Conservation (phyloP, 768 basidiomycete species). For the Pulveroboletus sp. region DNA sequence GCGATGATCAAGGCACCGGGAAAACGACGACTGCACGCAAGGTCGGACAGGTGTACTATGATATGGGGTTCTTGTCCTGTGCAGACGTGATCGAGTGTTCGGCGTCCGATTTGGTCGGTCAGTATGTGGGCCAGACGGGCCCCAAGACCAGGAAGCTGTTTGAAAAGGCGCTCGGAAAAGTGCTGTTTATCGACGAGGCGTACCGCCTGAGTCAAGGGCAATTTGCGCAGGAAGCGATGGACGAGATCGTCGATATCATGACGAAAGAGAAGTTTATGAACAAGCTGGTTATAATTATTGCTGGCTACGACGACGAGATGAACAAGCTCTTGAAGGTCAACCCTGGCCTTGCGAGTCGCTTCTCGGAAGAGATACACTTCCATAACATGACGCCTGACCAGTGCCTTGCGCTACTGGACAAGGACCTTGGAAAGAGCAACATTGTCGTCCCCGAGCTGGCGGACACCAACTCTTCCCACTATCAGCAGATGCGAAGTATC, state of each 20-base stretch:
- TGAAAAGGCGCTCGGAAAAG: conserved; percentile 61
- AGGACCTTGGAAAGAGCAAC: conserved; percentile 20
- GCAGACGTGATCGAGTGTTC: conserved; percentile 65
- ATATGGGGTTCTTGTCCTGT: conserved; percentile 53
- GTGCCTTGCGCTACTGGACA: conserved; percentile 47
- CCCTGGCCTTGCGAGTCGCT: conserved; percentile 61
- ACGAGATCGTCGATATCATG: conserved; percentile 61
- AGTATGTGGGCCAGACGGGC: conserved; percentile 69
- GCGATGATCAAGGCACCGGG: conserved; percentile 44
- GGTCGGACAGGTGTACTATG: conserved; percentile 57
- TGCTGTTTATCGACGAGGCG: conserved; percentile 70
- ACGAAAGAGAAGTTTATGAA: conserved; percentile 53
- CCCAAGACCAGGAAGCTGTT: conserved; percentile 58
- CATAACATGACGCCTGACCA: conserved; percentile 43
- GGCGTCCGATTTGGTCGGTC: conserved; percentile 62
- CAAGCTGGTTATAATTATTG: conserved; percentile 63
- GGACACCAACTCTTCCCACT: neutral
- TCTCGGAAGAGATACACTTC: conserved; percentile 58
- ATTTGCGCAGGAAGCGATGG: conserved; percentile 68
- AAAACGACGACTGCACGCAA: conserved; percentile 62
- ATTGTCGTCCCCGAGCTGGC: conserved; percentile 36
- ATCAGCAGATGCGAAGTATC: conserved; percentile 12
- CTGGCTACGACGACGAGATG: conserved; percentile 68
- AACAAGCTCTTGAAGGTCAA: conserved; percentile 55
- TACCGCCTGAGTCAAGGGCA: conserved; percentile 58